phyloP scores from a whole-genome alignment of 139 green algal species.

The Asterochloris sp. region DNA sequence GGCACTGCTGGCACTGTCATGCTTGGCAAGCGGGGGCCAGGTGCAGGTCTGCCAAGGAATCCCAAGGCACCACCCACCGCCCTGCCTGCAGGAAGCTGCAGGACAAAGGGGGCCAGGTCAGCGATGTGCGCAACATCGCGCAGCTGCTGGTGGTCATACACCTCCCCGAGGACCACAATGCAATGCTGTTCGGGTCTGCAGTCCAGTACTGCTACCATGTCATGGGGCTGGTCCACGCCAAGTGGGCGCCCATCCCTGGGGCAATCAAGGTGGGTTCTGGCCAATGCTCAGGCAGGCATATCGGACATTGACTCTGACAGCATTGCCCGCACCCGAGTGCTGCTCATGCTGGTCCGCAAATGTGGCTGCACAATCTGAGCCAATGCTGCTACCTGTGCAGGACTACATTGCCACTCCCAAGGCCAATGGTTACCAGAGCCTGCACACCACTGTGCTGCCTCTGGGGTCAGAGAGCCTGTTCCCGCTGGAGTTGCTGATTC shows the following conservation, averaged over 20 bases:
- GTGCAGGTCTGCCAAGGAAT: no score
- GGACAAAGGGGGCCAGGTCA: slow-evolving; percentile 4
- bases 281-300: no score
- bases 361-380: no score
- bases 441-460: slow-evolving; percentile 70
- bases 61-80: neutral
- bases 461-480: slow-evolving; percentile 33
- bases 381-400: slow-evolving; percentile 31
- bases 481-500: slow-evolving; percentile 73
- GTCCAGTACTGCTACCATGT: slow-evolving; percentile 43
- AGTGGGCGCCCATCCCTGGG: slow-evolving; percentile 78
- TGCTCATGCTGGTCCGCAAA: no score
- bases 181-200: slow-evolving; percentile 17
- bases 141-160: slow-evolving; percentile 64
- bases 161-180: slow-evolving; percentile 9
- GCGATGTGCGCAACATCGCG: slow-evolving; percentile 56
- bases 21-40: no score
- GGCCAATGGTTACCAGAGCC: slow-evolving; percentile 70
- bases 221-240: slow-evolving; percentile 65
- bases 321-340: no score
- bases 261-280: slow-evolving; percentile 28
- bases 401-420: slow-evolving; percentile 92
- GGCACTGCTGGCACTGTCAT: no score
- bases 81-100: slow-evolving; percentile 51
- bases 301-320: no score